Evolutionary conservation across 768 basidiomycete genomes (phyloP).

Genomic region (Auricularia sp.): DNA sequence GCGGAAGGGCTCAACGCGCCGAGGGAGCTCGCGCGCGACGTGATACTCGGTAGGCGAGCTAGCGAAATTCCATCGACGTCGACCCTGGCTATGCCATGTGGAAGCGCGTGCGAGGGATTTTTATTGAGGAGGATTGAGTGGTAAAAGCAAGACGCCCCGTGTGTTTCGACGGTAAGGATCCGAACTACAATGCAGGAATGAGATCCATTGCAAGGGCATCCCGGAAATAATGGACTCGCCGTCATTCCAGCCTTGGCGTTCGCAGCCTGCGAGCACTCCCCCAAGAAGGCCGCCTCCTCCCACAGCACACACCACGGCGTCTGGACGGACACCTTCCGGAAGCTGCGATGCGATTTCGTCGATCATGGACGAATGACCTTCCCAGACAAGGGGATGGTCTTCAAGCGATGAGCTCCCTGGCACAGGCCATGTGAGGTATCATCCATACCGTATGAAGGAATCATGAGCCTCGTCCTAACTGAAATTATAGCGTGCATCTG

Average conservation of each 20-base stretch:
- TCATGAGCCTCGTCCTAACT: slow-evolving; percentile 38
- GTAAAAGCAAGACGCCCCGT: slow-evolving; percentile 66
- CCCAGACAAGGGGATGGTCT: slow-evolving; percentile 47
- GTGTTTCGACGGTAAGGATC: slow-evolving; percentile 57
- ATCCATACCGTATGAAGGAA: slow-evolving; percentile 45
- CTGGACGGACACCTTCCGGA: slow-evolving; percentile 33
- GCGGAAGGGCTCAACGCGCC: slow-evolving; percentile 59
- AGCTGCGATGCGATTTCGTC: slow-evolving; percentile 51
- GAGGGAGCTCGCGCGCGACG: slow-evolving; percentile 59
- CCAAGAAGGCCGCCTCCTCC: slow-evolving; percentile 67
- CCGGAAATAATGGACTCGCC: slow-evolving; percentile 31
- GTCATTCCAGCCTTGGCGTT: slow-evolving; percentile 53
- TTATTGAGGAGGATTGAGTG: slow-evolving; percentile 49
- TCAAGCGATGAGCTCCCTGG: neutral
- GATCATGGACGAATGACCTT: slow-evolving; percentile 70
- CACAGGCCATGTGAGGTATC: neutral
- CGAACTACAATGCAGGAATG: slow-evolving; percentile 35
- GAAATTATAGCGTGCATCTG: neutral
- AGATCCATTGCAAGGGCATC: neutral
- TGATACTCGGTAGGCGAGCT: slow-evolving; percentile 23
- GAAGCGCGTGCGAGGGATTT: neutral
- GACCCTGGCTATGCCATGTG: neutral
- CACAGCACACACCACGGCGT: slow-evolving; percentile 68
- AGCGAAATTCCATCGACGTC: slow-evolving; percentile 18
- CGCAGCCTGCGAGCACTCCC: slow-evolving; percentile 62